Evolutionary conservation across 345 rosid genomes (phyloP), one percentile per base, ranked within the genome.

Genomic region (Brassica juncea): DNA sequence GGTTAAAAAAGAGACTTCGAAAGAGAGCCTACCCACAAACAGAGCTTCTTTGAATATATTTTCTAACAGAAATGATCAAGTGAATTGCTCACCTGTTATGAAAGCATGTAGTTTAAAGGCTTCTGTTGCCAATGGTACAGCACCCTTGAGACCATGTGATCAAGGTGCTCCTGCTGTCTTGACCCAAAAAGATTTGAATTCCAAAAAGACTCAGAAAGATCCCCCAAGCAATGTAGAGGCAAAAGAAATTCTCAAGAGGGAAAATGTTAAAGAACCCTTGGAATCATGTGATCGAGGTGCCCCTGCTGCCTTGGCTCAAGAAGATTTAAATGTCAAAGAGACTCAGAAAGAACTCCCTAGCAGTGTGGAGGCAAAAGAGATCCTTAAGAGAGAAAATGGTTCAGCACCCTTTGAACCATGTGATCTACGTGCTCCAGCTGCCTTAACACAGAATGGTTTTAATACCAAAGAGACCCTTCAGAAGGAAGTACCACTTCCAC

Each of bases 1-100:
- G 75, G 79, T 76, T 55, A 79, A 44, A 42, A 90, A 87, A 84
- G 92, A 89, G 72, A 84, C 65, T 35, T 12, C 73, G 19, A 89
- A 80, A 78, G 88, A 80, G 11, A 82, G 71, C 77, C 74, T 79
- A 12, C 60, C 70, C 31, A 77, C 62, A 74, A 86, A 79, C 74
- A 82, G 74, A 37, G 65, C 75, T 61, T 74, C 82, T 49, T 73
- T 84, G 66, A 60, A 69, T 75, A 39, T 82, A 34, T 75, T 82
- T 76, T 88, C 88, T 70, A 74, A 70, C 35, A 30, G 70, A 21
- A 84, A 75, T 65, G 66, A 68, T 69, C 72, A 73, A 32, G 76
- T 61, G 67, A 77, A 74, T 83, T 80, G 88, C 66, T 78, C 70
- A 16, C 42, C 75, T 64, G 82, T 63, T 9, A 55, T 77, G 37